Percentiles rank a stretch among this genome's conserved stretches.
Evolutionary conservation across 2,329 filamentous ascomycete genomes (phyloP).

Genomic region (Hymenoscyphus fructigenus): DNA sequence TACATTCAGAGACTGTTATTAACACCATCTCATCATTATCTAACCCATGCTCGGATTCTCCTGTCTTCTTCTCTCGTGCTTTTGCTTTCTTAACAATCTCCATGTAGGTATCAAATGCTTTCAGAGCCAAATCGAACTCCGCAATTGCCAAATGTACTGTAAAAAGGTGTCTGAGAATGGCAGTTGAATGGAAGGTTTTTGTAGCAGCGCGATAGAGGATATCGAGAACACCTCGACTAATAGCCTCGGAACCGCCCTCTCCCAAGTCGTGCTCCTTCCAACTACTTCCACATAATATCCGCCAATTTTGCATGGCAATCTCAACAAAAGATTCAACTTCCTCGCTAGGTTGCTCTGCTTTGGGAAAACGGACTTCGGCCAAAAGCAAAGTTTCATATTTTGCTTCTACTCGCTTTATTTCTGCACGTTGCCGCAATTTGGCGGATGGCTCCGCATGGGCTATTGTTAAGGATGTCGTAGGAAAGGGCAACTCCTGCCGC

Average conservation of each 20-base stretch:
- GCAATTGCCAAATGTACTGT: slow-evolving; percentile 82
- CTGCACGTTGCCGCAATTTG: slow-evolving; percentile 65
- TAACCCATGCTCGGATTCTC: slow-evolving; percentile 66
- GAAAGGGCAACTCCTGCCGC: slow-evolving; percentile 62
- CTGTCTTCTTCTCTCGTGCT: slow-evolving; percentile 76
- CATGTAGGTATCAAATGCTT: slow-evolving; percentile 88
- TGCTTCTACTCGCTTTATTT: slow-evolving; percentile 76
- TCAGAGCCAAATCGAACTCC: slow-evolving; percentile 89
- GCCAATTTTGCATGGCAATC: slow-evolving; percentile 82
- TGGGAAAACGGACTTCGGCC: slow-evolving; percentile 78
- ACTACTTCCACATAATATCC: slow-evolving; percentile 71
- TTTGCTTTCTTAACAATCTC: slow-evolving; percentile 85
- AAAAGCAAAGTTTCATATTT: slow-evolving; percentile 79
- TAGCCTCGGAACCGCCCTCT: slow-evolving; percentile 71
- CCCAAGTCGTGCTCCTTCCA: slow-evolving; percentile 83
- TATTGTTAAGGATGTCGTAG: slow-evolving; percentile 44
- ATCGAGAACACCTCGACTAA: slow-evolving; percentile 77
- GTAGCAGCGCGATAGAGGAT: slow-evolving; percentile 87
- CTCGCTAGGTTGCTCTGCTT: slow-evolving; percentile 72
- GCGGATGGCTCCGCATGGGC: slow-evolving; percentile 51
- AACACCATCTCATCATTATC: slow-evolving; percentile 78
- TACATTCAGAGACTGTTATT: slow-evolving; percentile 75
- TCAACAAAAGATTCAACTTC: slow-evolving; percentile 83
- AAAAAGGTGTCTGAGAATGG: slow-evolving; percentile 83
- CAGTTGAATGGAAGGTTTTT: slow-evolving; percentile 92